phyloP scores from a whole-genome alignment of 139 green algal species.

The Yamagishiella unicocca region DNA sequence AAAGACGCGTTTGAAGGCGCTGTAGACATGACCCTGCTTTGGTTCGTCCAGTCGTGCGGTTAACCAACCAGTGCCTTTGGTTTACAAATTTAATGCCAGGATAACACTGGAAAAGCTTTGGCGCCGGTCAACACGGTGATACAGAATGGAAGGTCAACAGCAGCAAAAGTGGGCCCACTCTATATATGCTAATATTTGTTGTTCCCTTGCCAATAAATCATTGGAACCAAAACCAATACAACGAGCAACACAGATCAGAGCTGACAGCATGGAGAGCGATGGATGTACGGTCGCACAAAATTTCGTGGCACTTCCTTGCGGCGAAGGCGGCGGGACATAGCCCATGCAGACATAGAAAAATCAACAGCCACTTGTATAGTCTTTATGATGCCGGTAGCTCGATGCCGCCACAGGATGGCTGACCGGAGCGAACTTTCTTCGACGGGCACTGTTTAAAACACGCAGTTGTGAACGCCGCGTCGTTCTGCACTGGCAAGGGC shows the following conservation, averaged over 20 bases:
- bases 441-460: conserved; percentile 84
- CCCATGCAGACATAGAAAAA: background rate
- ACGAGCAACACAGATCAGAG: no score
- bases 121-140: background rate
- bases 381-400: background rate
- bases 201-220: no score
- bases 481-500: conserved; percentile 62
- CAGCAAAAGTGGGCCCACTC: background rate
- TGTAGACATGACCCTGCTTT: conserved; percentile 6
- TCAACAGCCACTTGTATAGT: background rate
- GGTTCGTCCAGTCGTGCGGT: background rate
- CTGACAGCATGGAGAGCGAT: background rate
- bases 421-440: conserved; percentile 16
- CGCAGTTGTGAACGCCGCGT: conserved; percentile 76
- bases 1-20: background rate
- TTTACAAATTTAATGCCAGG: background rate
- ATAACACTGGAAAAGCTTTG: no score
- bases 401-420: conserved; percentile 8
- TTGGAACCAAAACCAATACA: no score
- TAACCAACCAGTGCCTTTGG: background rate
- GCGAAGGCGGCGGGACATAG: no score
- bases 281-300: background rate
- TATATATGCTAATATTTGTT: no score
- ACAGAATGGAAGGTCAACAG: no score
- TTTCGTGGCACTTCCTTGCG: background rate